These are phyloP conservation scores for Selaginella tamariscina DNA, from an alignment of 75 land plant genomes.

Conservation along the genomic window DNA sequence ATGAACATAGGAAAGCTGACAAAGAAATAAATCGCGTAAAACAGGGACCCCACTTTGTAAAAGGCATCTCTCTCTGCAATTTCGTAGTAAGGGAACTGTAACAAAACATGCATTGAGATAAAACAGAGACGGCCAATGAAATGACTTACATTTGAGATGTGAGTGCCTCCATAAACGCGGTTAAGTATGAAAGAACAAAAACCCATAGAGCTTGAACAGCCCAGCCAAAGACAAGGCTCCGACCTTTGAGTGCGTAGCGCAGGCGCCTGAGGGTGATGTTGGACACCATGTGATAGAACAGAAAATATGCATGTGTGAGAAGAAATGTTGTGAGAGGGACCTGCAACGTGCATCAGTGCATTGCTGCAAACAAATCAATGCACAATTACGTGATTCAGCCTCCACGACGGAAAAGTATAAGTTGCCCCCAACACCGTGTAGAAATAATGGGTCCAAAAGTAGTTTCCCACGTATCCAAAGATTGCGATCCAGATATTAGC, in stretches of 20 bases:
- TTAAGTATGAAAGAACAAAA: slow-evolving; percentile 62
- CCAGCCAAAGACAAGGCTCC: slow-evolving; percentile 32
- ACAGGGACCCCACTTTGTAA: slow-evolving; percentile 93
- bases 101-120: slow-evolving; percentile 7
- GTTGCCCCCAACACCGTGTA: slow-evolving; percentile 90
- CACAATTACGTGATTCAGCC: slow-evolving; percentile 57
- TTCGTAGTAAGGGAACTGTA: slow-evolving; percentile 89
- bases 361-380: neutral
- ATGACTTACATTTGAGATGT: slow-evolving; percentile 68
- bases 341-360: slow-evolving; percentile 27
- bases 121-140: neutral
- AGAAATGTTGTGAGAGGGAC: slow-evolving; percentile 85
- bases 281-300: slow-evolving; percentile 69
- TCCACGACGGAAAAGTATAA: slow-evolving; percentile 92
- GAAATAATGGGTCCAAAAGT: slow-evolving; percentile 97
- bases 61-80: slow-evolving; percentile 77
- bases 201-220: slow-evolving; percentile 54
- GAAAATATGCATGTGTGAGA: slow-evolving; percentile 76
- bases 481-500: slow-evolving; percentile 85
- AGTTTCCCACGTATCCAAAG: slow-evolving; percentile 92
- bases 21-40: slow-evolving; percentile 84
- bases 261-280: slow-evolving; percentile 75
- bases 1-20: slow-evolving; percentile 97
- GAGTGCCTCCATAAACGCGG: slow-evolving; percentile 75
- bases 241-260: slow-evolving; percentile 40